A percentile compares a stretch with the other conserved stretches of the same genome.
These are phyloP conservation scores for Plasmopara halstedii DNA, from an alignment of 352 stramenopile genomes.

Conservation along the genomic window DNA sequence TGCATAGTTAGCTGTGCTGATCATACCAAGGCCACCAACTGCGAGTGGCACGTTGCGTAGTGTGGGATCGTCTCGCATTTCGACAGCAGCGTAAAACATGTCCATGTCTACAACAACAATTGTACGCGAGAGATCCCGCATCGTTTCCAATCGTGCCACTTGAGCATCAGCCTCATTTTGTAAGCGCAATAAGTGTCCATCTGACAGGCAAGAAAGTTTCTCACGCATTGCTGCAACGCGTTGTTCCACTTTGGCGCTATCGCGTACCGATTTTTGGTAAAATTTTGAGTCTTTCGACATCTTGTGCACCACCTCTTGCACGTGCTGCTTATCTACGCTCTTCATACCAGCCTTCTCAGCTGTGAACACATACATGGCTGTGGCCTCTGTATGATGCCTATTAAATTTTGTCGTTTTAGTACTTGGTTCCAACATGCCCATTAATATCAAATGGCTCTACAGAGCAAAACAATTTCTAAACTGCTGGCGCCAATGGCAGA, in stretches of 20 bases:
- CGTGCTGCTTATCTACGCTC: conserved; percentile 79
- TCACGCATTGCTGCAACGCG: conserved; percentile 68
- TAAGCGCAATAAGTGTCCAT: conserved; percentile 20
- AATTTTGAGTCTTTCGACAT: conserved; percentile 91
- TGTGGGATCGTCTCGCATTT: conserved; percentile 89
- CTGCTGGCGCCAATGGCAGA: conserved; percentile 5
- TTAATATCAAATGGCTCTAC: no score
- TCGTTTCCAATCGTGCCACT: conserved; percentile 46
- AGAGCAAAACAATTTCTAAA: conserved; percentile 1
- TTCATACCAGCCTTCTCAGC: conserved; percentile 85
- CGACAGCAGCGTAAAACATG: conserved; percentile 96
- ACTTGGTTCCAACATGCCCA: conserved; percentile 7
- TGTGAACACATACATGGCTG: conserved; percentile 75
- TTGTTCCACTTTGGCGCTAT: conserved; percentile 84
- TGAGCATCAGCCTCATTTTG: conserved; percentile 33
- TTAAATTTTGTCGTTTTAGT: neutral
- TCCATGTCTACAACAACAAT: conserved; percentile 95
- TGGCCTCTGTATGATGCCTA: neutral
- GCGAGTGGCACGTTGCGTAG: conserved; percentile 86
- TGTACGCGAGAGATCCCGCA: conserved; percentile 50
- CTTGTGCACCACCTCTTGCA: conserved; percentile 91
- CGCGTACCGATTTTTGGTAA: conserved; percentile 87
- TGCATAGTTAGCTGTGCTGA: conserved; percentile 94
- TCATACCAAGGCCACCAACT: conserved; percentile 91
- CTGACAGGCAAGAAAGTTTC: conserved; percentile 53